These are phyloP conservation scores for Neospora caninum DNA, from an alignment of 169 alveolate species.

Conservation along the genomic window DNA sequence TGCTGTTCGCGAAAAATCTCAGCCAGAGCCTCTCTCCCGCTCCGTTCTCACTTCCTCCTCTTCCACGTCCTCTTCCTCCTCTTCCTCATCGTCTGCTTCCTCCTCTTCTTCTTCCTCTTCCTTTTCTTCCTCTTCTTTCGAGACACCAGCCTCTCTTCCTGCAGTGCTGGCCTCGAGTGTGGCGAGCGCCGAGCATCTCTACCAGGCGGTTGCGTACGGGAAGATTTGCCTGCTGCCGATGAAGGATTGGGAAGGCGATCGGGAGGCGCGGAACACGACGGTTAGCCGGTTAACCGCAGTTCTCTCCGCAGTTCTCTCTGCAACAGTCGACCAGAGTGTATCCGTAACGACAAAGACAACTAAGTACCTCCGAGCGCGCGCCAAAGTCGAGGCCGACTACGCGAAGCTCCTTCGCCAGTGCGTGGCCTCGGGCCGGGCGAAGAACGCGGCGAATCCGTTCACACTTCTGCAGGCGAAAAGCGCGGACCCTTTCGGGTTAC, in stretches of 20 bases:
- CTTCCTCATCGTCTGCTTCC: too few relatives aligned
- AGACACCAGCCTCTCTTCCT: too few relatives aligned
- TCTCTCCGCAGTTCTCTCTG: neutral
- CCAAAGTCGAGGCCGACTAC: conserved; percentile 6
- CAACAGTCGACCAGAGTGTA: neutral
- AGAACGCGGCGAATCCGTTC: neutral
- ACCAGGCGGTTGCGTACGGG: neutral
- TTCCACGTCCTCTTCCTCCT: too few relatives aligned
- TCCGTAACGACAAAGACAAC: neutral
- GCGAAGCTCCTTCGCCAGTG: neutral
- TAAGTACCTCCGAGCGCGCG: neutral
- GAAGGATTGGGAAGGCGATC: conserved; percentile 39
- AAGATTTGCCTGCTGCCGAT: neutral
- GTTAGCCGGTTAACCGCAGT: neutral
- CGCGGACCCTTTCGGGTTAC: neutral
- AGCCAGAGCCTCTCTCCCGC: too few relatives aligned
- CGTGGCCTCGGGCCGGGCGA: neutral
- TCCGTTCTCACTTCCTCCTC: too few relatives aligned
- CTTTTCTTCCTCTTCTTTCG: too few relatives aligned
- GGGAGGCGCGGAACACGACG: conserved; percentile 25
- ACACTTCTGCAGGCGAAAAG: neutral
- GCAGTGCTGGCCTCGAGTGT: neutral
- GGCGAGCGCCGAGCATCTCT: neutral
- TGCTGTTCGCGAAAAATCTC: too few relatives aligned
- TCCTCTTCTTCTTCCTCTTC: too few relatives aligned